Evolutionary conservation across 805 yeast species (phyloP).

Genomic region (Spathaspora arborariae): DNA sequence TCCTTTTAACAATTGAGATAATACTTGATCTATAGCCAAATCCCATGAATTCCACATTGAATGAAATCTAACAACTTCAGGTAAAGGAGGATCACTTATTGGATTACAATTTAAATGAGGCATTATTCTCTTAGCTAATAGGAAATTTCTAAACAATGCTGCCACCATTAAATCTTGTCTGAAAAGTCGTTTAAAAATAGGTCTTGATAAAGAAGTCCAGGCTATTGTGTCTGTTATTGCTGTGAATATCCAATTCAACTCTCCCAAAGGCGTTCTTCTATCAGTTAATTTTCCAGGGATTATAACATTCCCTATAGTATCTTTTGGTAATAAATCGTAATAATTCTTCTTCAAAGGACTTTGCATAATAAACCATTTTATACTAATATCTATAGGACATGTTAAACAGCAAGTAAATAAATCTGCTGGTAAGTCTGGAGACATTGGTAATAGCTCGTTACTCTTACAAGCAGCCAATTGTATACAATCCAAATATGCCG

Average conservation of each 20-base stretch:
- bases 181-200: conserved; percentile 82
- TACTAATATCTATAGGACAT: conserved; percentile 91
- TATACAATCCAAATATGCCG: conserved; percentile 77
- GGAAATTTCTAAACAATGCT: conserved; percentile 87
- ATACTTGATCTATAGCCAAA: conserved; percentile 89
- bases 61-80: conserved; percentile 75
- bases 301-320: conserved; percentile 52
- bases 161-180: conserved; percentile 97
- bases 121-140: conserved; percentile 91
- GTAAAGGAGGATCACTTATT: conserved; percentile 87
- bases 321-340: conserved; percentile 42
- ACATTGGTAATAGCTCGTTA: conserved; percentile 84
- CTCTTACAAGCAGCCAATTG: conserved; percentile 91
- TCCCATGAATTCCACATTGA: conserved; percentile 99
- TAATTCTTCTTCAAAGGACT: conserved; percentile 58
- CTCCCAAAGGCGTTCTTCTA: conserved; percentile 93
- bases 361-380: conserved; percentile 87
- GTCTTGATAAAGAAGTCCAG: conserved; percentile 88
- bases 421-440: conserved; percentile 94
- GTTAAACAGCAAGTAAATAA: conserved; percentile 93
- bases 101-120: conserved; percentile 92
- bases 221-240: conserved; percentile 98
- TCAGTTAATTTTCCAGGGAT: conserved; percentile 92
- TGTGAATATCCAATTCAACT: conserved; percentile 94
- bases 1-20: conserved; percentile 59